phyloP scores from a whole-genome alignment of 2,329 filamentous ascomycete species.

The Colletotrichum paranaense region DNA sequence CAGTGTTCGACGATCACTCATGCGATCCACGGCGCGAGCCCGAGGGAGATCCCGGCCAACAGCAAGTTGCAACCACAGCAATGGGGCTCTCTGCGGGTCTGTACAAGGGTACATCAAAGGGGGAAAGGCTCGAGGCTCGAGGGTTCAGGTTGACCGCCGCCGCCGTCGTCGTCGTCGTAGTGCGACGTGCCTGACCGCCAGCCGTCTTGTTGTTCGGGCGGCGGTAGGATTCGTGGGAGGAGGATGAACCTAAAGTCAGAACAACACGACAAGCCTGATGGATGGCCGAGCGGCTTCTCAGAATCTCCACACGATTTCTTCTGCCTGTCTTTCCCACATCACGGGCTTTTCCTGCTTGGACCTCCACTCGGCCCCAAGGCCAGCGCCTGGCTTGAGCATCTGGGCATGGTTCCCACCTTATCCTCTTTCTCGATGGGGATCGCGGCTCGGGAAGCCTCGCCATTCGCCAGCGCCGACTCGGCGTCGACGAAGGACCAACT shows the following conservation, averaged over 20 bases:
- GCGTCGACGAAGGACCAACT: slow-evolving; percentile 2
- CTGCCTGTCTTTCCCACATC: slow-evolving; percentile 12
- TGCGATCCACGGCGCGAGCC: slow-evolving; percentile 12
- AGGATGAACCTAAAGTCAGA: neutral
- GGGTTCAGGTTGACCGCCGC: slow-evolving; percentile 12
- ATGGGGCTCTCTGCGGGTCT: neutral
- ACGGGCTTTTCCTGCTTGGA: slow-evolving; percentile 10
- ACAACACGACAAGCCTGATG: neutral
- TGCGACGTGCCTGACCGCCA: neutral
- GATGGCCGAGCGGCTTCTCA: neutral
- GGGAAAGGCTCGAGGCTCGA: slow-evolving; percentile 4
- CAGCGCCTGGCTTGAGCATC: neutral
- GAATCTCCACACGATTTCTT: slow-evolving; percentile 3
- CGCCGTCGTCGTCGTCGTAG: slow-evolving; percentile 3
- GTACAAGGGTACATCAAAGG: slow-evolving; percentile 16
- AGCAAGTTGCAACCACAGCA: neutral
- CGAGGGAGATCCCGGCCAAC: neutral
- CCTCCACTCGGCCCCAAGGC: slow-evolving; percentile 7
- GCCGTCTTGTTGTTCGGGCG: neutral
- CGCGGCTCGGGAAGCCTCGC: neutral
- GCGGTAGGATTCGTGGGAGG: too few species aligned
- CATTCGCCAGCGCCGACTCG: slow-evolving; percentile 10
- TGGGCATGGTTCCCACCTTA: slow-evolving; percentile 2
- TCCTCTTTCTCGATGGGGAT: neutral
- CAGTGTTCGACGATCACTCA: slow-evolving; percentile 13